Base-by-base conservation (phyloP, 805 yeast species). In the Candida orba region DNA sequence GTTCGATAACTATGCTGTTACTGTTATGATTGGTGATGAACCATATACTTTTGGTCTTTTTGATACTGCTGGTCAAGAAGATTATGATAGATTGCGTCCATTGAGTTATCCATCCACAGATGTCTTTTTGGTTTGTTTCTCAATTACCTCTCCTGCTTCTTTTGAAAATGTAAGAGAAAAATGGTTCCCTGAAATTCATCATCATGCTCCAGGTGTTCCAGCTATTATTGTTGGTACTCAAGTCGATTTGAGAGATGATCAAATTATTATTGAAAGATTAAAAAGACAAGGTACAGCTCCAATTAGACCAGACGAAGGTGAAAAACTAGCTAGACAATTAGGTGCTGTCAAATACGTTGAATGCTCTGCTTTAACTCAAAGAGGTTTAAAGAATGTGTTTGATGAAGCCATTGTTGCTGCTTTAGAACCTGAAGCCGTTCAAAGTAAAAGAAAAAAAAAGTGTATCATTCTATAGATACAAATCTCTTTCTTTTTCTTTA, bases 61-160 rank as follows among this genome's bases (percentile, higher is more conserved):
- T 61, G 99, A 91, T 71, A 91, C 99, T 31, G 99, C 99, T 25
- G 99, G 99, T 41, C 99, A 91, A 73, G 99, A 91, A 76, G 99
- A 91, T 73, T 91, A 93, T 66, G 99, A 91, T 71, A 79, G 99
- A 63, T 73, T 91, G 62, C 85, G 99, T 69, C 99, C 99, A 8
- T 76, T 93, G 57, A 84, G 95, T 45, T 91, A 91, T 66, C 98
- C 99, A 15, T 93, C 95, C 43, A 93, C 99, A 6, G 99, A 91
- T 66, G 96, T 91, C 37, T 91, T 91, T 62, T 73, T 91, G 55
- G 95, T 91, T 46, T 93, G 99, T 68, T 91, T 93, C 68, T 84
- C 95, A 32, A 96, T 93, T 47, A 90, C 95, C 53, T 89, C 96
- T 13, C 99, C 98, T 30, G 95, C 99, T 32, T 83, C 95, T 18